phyloP scores from a whole-genome alignment of 192 early-diverging fungal species.

The Chytriomyces hyalinus region DNA sequence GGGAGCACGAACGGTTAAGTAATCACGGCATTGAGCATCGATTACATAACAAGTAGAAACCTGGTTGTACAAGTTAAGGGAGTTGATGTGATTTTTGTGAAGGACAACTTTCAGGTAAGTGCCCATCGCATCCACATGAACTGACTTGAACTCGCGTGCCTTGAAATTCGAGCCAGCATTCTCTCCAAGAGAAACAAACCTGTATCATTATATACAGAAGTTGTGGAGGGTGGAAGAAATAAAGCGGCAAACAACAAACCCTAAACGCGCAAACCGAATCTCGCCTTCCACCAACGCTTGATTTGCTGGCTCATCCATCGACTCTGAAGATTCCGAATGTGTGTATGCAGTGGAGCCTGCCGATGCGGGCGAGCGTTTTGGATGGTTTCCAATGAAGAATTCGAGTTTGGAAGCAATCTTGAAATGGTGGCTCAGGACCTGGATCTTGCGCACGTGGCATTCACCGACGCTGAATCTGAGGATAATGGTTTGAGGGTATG shows the following conservation, averaged over 20 bases:
- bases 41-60: conserved; percentile 42
- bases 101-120: conserved; percentile 72
- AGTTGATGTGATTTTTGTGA: conserved; percentile 73
- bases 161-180: conserved; percentile 66
- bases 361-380: conserved; percentile 3
- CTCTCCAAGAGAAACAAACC: conserved; percentile 71
- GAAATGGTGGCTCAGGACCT: conserved; percentile 78
- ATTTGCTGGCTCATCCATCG: not conserved
- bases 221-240: not conserved
- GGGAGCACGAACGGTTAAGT: not conserved
- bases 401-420: conserved; percentile 77
- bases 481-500: conserved; percentile 73
- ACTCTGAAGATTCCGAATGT: conserved; percentile 9
- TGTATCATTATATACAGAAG: too few relatives aligned
- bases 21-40: not conserved
- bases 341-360: conserved; percentile 24
- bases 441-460: conserved; percentile 67
- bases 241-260: conserved; percentile 12
- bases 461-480: conserved; percentile 59
- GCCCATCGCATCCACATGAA: conserved; percentile 71
- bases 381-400: conserved; percentile 63
- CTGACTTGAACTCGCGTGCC: conserved; percentile 76
- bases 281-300: not conserved
- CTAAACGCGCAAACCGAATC: conserved; percentile 24
- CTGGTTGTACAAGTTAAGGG: conserved; percentile 77